A percentile compares a stretch with the other conserved stretches of the same genome.
Evolutionary conservation across 2,329 filamentous ascomycete genomes (phyloP).

Genomic region (Trichoderma breve): DNA sequence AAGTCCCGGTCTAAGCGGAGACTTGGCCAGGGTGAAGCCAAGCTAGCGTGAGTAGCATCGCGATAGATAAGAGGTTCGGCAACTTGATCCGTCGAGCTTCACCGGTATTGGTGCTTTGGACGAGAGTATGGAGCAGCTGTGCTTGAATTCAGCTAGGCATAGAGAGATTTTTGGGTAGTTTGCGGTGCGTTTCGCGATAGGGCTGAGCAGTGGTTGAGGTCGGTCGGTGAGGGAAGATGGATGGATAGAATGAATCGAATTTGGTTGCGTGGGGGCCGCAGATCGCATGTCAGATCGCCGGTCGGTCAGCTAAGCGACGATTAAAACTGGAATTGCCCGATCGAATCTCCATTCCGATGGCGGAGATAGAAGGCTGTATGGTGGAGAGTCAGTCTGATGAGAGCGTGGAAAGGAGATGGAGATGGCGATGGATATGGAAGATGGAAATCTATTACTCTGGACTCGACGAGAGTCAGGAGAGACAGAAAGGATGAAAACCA

Average conservation of each 20-base stretch:
- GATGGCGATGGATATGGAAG: background rate
- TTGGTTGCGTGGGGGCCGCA: background rate
- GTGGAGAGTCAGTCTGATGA: background rate
- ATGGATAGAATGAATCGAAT: background rate
- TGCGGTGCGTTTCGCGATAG: background rate
- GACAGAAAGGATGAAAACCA: background rate
- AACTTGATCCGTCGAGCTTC: background rate
- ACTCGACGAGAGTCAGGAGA: background rate
- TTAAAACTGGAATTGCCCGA: background rate
- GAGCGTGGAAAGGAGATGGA: background rate
- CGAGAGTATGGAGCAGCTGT: background rate
- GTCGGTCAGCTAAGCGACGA: background rate
- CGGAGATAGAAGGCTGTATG: background rate
- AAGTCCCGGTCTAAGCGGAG: background rate
- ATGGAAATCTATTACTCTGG: background rate
- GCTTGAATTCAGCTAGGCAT: background rate
- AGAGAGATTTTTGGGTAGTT: background rate
- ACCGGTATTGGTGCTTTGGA: background rate
- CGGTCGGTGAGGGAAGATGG: background rate
- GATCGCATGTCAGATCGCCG: background rate
- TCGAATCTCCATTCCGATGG: background rate
- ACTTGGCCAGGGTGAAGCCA: background rate
- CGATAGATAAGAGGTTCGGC: constrained; percentile 3
- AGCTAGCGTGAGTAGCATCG: constrained; percentile 3
- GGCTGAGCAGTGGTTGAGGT: background rate